These are phyloP conservation scores for Alectoria sarmentosa DNA, from an alignment of 495 filamentous ascomycete species.

Conservation along the genomic window DNA sequence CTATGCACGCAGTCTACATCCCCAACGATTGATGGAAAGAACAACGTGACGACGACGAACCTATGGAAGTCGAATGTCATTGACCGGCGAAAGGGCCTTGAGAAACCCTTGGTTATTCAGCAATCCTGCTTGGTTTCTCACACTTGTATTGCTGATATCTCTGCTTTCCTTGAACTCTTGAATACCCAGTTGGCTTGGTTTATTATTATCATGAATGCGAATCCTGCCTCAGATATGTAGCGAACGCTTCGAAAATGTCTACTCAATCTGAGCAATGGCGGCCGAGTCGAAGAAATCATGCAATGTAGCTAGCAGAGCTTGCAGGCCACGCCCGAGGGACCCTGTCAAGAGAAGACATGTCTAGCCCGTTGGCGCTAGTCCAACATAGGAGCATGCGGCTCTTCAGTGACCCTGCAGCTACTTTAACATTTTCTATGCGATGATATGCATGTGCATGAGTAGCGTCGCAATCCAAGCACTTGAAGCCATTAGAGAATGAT, in stretches of 20 bases:
- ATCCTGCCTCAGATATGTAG: slow-evolving; percentile 3
- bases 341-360: not conserved
- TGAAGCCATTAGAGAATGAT: not conserved
- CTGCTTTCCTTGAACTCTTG: slow-evolving; percentile 6
- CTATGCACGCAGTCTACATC: not conserved
- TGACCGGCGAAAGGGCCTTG: not conserved
- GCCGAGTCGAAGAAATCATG: not conserved
- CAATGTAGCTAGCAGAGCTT: slow-evolving; percentile 6
- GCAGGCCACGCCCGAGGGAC: not conserved
- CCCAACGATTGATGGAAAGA: not conserved
- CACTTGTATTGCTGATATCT: slow-evolving; percentile 10
- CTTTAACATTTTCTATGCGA: not conserved
- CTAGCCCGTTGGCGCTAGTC: not conserved
- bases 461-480: not conserved
- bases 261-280: not conserved
- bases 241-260: slow-evolving; percentile 8
- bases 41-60: slow-evolving; percentile 1
- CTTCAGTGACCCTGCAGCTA: not conserved
- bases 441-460: not conserved
- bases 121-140: slow-evolving; percentile 5
- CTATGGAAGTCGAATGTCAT: not conserved
- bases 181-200: slow-evolving; percentile 16
- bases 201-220: slow-evolving; percentile 8
- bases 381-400: not conserved
- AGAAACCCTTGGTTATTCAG: not conserved